Evolutionary conservation across 495 filamentous ascomycete species (phyloP), one percentile per base, ranked within the genome.

Genomic region (Penicillium herquei): DNA sequence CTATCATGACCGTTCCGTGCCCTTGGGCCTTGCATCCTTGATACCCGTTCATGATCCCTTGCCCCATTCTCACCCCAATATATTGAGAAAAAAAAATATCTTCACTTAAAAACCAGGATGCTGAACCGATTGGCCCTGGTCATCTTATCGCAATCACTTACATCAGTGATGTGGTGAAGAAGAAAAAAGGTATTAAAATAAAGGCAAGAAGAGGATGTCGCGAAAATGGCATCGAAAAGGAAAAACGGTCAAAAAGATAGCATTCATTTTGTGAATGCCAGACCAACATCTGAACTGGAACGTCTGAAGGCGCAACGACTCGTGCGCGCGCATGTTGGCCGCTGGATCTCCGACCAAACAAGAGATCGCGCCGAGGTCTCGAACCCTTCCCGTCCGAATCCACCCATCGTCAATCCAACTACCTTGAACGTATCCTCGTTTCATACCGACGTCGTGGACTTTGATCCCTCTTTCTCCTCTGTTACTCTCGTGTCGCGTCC

Each of bases 261-360:
- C 43, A 71, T 76, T 33, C 69, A 74, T 45, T 76, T 76, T 26
- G 65, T 76, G 54, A 76, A 76, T 48, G 73, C 73, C 42, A 60
- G 71, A 49, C 73, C 71, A 2, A 14, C 68, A n/a, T 66, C 70
- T 12, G 71, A 76, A 30, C 56, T 42, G 0, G 73, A 76, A 35
- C 63, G 66, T 21, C 7, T 62, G 17, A 65, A 59, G 31, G 68
- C 68, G 3, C 70, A 71, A 26, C 67, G 64, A 12, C 34, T 71
- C 41, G 73, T 76, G 13, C 70, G 73, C 42, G 70, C 71, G 13
- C 73, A 76, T 54, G 73, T 76, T 9, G 73, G 73, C 4, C 61
- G 66, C 56, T 74, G 71, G 73, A 74, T 76, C 44, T 76, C 73
- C 43, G 68, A 70, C 14, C 72, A 75, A 47, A 74, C 71, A 30